phyloP scores from a whole-genome alignment of 495 filamentous ascomycete species.

The Penicillium fimorum region DNA sequence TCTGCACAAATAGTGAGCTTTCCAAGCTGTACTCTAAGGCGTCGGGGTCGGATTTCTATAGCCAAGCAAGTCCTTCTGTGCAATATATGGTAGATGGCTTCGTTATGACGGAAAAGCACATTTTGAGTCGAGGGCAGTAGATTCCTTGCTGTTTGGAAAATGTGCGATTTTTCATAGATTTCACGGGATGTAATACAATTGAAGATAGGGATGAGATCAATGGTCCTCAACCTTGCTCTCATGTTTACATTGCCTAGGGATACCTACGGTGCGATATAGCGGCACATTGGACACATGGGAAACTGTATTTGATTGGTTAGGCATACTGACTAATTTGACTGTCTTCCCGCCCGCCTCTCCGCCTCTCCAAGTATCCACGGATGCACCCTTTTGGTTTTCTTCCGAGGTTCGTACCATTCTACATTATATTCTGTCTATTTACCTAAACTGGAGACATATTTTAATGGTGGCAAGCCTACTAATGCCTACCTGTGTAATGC shows the following conservation, averaged over 20 bases:
- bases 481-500: neutral
- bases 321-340: too few species aligned
- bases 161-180: neutral
- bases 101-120: neutral
- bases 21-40: neutral
- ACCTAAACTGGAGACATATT: too few species aligned
- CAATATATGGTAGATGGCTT: neutral
- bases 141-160: neutral
- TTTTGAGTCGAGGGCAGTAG: neutral
- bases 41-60: neutral
- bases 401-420: too few species aligned
- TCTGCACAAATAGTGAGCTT: neutral
- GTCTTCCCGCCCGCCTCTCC: too few species aligned
- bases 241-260: too few species aligned
- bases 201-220: neutral
- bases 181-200: neutral
- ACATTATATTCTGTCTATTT: too few species aligned
- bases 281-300: too few species aligned
- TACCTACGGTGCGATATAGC: too few species aligned
- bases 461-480: neutral
- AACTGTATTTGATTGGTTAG: too few species aligned
- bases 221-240: too few species aligned
- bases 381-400: too few species aligned
- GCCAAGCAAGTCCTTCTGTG: neutral
- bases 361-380: too few species aligned